Conservation (phyloP, 352 stramenopile species). For the Globisporangium cylindrosporum region DNA sequence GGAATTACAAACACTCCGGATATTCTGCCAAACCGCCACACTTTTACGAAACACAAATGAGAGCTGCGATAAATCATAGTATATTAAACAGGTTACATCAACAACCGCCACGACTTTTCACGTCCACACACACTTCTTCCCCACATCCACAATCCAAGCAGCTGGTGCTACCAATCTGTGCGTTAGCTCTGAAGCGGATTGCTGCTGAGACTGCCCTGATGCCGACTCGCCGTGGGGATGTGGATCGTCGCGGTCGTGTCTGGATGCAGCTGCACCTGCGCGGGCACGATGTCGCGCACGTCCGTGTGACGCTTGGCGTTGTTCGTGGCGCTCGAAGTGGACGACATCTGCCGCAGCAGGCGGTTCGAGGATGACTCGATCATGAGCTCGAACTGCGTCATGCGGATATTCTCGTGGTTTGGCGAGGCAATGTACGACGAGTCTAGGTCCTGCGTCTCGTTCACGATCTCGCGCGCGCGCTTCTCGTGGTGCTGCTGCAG, state of each 20-base stretch:
- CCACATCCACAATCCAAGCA: background rate
- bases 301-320: constrained; percentile 14
- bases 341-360: constrained; percentile 20
- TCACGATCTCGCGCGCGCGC: constrained; percentile 12
- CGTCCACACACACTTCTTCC: background rate
- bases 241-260: constrained; percentile 21
- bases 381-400: constrained; percentile 48
- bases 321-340: constrained; percentile 14
- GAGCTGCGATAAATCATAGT: constrained; percentile 10
- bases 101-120: too few species aligned
- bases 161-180: background rate
- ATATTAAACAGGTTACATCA: constrained; percentile 3
- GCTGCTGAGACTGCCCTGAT: constrained; percentile 10
- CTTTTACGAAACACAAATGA: constrained; percentile 17
- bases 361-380: constrained; percentile 26
- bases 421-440: constrained; percentile 29
- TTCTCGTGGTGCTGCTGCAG: constrained; percentile 37
- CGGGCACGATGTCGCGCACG: constrained; percentile 16
- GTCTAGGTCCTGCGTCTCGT: constrained; percentile 22
- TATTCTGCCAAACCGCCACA: background rate
- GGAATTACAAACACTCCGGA: constrained; percentile 10
- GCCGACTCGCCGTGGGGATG: constrained; percentile 11
- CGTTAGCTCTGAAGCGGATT: background rate
- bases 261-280: constrained; percentile 17
- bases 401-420: constrained; percentile 23